These are phyloP conservation scores for Coemansia sp. DNA, from an alignment of 192 early-diverging fungal species.

Conservation along the genomic window DNA sequence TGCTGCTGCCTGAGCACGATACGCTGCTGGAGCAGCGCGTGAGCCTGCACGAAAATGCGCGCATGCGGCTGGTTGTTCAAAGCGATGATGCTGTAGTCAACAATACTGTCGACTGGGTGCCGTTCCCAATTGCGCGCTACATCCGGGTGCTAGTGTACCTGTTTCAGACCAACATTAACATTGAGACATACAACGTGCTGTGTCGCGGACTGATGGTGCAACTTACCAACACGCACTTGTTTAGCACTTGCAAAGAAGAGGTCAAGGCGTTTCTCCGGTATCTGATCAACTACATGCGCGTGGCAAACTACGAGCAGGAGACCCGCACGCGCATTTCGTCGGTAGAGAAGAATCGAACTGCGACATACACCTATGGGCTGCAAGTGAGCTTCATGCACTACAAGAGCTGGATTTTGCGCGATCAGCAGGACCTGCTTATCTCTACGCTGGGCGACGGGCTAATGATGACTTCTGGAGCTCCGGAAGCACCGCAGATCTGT, in stretches of 20 bases:
- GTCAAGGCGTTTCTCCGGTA: conserved; percentile 61
- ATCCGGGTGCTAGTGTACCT: conserved; percentile 59
- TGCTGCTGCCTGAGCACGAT: conserved; percentile 30
- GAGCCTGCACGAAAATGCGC: conserved; percentile 45
- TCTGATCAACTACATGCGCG: conserved; percentile 65
- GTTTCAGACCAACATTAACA: conserved; percentile 66
- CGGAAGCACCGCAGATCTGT: conserved; percentile 72
- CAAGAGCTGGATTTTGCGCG: conserved; percentile 61
- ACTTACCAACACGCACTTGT: conserved; percentile 73
- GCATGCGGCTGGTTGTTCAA: conserved; percentile 23
- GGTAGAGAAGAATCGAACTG: conserved; percentile 25
- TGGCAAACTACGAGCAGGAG: conserved; percentile 26
- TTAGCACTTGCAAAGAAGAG: conserved; percentile 59
- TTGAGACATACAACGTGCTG: conserved; percentile 71
- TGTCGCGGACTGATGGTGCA: conserved; percentile 67
- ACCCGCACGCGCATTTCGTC: conserved; percentile 17
- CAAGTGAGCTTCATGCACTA: conserved; percentile 43
- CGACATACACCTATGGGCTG: conserved; percentile 29
- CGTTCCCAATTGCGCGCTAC: conserved; percentile 60
- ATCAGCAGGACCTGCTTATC: conserved; percentile 72
- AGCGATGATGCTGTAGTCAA: background rate
- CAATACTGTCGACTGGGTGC: conserved; percentile 11
- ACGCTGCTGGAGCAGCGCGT: conserved; percentile 54
- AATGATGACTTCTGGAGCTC: conserved; percentile 44
- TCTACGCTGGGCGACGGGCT: conserved; percentile 74